Evolutionary conservation across 202 grass and related monocot species (phyloP).

Genomic region (Schoenoplectus tabernaemontani): DNA sequence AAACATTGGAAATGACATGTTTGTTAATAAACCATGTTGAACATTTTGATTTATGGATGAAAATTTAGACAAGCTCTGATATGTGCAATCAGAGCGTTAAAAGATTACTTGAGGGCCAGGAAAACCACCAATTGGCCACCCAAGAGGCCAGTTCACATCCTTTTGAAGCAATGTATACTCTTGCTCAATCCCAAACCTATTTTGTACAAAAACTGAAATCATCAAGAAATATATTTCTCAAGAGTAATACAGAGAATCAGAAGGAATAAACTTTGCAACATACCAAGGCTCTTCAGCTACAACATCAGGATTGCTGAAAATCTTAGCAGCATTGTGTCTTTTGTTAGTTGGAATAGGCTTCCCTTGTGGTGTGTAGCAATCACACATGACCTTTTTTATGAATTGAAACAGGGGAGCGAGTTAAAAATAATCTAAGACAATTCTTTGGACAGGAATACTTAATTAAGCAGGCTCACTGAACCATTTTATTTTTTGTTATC

Average conservation of each 20-base stretch:
- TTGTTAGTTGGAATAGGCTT: constrained; percentile 68
- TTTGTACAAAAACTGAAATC: background rate
- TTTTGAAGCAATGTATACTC: constrained; percentile 96
- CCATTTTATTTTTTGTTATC: no score
- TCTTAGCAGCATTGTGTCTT: constrained; percentile 42
- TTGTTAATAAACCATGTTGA: background rate
- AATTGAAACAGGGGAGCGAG: background rate
- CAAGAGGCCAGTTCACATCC: constrained; percentile 83
- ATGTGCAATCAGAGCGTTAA: background rate
- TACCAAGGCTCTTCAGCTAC: constrained; percentile 72
- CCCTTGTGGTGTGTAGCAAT: constrained; percentile 67
- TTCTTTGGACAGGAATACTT: background rate
- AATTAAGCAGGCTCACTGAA: background rate
- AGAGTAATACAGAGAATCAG: background rate
- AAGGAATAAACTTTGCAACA: background rate
- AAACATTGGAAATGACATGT: no score
- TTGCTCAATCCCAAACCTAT: constrained; percentile 87
- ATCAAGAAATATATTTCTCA: background rate
- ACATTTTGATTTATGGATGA: background rate
- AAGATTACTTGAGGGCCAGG: constrained; percentile 45
- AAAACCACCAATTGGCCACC: constrained; percentile 81
- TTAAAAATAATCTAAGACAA: background rate
- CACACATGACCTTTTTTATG: constrained; percentile 63
- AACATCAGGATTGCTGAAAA: constrained; percentile 71
- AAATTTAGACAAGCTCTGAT: background rate